Evolutionary conservation across 345 rosid genomes (phyloP).

Genomic region (Mercurialis annua): DNA sequence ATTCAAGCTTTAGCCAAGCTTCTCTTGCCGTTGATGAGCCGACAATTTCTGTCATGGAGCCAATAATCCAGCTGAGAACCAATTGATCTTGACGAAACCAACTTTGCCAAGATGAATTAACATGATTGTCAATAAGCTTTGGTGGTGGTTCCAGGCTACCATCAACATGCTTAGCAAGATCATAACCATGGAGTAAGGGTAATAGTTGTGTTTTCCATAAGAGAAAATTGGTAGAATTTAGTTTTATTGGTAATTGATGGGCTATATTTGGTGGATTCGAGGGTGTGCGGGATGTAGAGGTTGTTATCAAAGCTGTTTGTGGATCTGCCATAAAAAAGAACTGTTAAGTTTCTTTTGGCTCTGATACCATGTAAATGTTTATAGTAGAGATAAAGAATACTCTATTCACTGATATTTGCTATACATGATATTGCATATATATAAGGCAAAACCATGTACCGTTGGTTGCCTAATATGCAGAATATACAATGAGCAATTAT

Average conservation of each 20-base stretch:
- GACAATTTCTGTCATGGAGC: background rate
- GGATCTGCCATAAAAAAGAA: too few species aligned
- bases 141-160: background rate
- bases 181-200: background rate
- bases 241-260: background rate
- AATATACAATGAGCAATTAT: too few species aligned
- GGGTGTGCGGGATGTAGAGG: too few species aligned
- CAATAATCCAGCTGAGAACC: background rate
- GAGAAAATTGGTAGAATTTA: background rate
- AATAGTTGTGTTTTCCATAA: background rate
- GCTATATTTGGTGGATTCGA: background rate
- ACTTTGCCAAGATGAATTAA: background rate
- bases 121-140: background rate
- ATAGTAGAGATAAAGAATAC: too few species aligned
- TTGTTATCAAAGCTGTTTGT: too few species aligned
- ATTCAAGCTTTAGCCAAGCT: background rate
- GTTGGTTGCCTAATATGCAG: too few species aligned
- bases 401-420: too few species aligned
- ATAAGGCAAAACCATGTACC: too few species aligned
- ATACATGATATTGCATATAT: too few species aligned
- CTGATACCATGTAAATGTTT: too few species aligned
- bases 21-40: background rate
- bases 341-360: too few species aligned
- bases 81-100: background rate
- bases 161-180: background rate